phyloP scores from a whole-genome alignment of 495 filamentous ascomycete genomes.

The Rusavskia elegans region DNA sequence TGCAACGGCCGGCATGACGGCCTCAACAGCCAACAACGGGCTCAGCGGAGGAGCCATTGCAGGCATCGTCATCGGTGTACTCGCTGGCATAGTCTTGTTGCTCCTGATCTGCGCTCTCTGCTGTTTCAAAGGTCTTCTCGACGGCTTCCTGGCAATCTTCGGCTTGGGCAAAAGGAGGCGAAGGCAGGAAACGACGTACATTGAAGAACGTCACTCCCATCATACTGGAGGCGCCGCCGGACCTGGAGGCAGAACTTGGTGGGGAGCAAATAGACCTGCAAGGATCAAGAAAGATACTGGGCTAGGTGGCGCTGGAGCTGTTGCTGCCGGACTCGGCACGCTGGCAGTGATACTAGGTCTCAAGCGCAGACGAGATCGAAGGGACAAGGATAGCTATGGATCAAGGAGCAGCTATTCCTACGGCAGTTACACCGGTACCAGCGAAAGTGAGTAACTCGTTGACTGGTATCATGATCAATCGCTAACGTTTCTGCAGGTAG shows the following conservation, averaged over 20 bases:
- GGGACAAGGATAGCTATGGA: conserved; percentile 29
- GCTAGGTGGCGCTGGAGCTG: conserved; percentile 37
- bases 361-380: conserved; percentile 43
- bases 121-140: conserved; percentile 50
- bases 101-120: conserved; percentile 60
- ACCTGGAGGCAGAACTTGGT: conserved; percentile 48
- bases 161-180: conserved; percentile 37
- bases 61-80: conserved; percentile 81
- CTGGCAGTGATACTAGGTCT: conserved; percentile 62
- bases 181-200: conserved; percentile 38
- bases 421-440: conserved; percentile 20
- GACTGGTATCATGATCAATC: background rate
- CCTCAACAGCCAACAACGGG: conserved; percentile 26
- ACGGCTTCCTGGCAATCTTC: conserved; percentile 47
- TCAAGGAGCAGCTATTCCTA: conserved; percentile 32
- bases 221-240: conserved; percentile 29
- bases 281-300: conserved; percentile 35
- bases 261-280: conserved; percentile 35
- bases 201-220: conserved; percentile 52
- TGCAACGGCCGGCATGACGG: conserved; percentile 27
- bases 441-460: conserved; percentile 23
- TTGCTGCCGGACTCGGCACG: conserved; percentile 45
- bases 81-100: conserved; percentile 59
- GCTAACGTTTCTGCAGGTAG: conserved; percentile 24
- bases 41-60: conserved; percentile 78